These are phyloP conservation scores for Atkinsonella texensis DNA, from an alignment of 2,329 filamentous ascomycete genomes.

Conservation along the genomic window DNA sequence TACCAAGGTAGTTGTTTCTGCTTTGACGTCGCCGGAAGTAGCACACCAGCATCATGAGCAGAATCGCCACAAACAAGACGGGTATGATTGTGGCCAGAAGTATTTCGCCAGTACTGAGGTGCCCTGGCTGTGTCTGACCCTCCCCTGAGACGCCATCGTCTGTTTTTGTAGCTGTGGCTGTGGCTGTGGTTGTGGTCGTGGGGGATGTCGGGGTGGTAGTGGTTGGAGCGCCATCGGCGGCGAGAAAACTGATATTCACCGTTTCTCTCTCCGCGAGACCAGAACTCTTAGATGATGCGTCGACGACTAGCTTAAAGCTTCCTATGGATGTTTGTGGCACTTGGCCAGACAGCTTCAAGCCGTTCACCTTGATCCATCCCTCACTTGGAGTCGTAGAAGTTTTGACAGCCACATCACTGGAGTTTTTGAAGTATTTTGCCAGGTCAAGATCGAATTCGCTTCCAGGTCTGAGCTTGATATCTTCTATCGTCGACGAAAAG, in stretches of 20 bases:
- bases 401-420: conserved; percentile 25
- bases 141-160: conserved; percentile 9
- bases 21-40: conserved; percentile 20
- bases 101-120: conserved; percentile 21
- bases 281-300: conserved; percentile 21
- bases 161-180: conserved; percentile 13
- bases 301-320: conserved; percentile 19
- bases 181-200: conserved; percentile 13
- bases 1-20: conserved; percentile 16
- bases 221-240: conserved; percentile 14
- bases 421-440: conserved; percentile 27
- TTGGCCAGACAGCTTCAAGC: conserved; percentile 27
- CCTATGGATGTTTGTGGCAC: conserved; percentile 24
- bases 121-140: conserved; percentile 9
- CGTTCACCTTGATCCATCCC: conserved; percentile 32
- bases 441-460: conserved; percentile 31
- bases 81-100: conserved; percentile 34
- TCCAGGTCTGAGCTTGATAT: conserved; percentile 28
- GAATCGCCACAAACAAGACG: conserved; percentile 22
- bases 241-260: conserved; percentile 24
- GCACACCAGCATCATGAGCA: conserved; percentile 22
- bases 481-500: conserved; percentile 28
- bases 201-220: conserved; percentile 12
- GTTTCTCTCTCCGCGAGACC: conserved; percentile 24
- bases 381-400: conserved; percentile 23